phyloP scores from a whole-genome alignment of 768 basidiomycete genomes.

The Amanita muscaria region DNA sequence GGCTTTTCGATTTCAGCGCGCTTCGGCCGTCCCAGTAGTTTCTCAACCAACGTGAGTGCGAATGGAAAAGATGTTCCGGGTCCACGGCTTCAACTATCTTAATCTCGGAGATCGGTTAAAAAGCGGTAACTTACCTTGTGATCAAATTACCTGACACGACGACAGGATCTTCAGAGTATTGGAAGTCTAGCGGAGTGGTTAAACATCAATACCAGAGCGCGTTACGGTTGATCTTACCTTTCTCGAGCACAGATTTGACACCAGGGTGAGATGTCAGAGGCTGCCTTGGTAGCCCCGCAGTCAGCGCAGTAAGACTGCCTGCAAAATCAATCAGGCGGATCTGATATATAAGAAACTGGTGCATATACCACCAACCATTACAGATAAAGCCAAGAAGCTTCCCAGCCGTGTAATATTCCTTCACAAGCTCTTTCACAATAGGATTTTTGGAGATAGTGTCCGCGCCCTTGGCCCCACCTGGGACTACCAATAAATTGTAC shows the following conservation, averaged over 20 bases:
- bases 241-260: conserved; percentile 50
- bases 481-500: conserved; percentile 65
- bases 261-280: conserved; percentile 74
- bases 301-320: conserved; percentile 68
- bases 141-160: conserved; percentile 66
- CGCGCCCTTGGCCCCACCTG: conserved; percentile 74
- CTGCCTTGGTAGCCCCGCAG: conserved; percentile 50
- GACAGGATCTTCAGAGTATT: conserved; percentile 66
- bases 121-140: conserved; percentile 51
- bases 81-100: conserved; percentile 44
- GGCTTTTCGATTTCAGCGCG: conserved; percentile 51
- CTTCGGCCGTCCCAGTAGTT: conserved; percentile 55
- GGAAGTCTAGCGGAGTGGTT: conserved; percentile 40
- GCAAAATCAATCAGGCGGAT: neutral
- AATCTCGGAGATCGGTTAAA: neutral
- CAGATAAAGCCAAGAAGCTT: conserved; percentile 81
- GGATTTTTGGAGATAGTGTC: conserved; percentile 55
- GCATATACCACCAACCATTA: conserved; percentile 42
- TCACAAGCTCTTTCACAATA: conserved; percentile 55
- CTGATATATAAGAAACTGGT: neutral
- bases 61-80: conserved; percentile 76
- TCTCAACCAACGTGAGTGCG: conserved; percentile 65
- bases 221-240: conserved; percentile 26
- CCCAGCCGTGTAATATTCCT: conserved; percentile 40
- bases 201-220: no score